Evolutionary conservation across 805 yeast genomes (phyloP).

Genomic region (Yamadazyma laniorum): DNA sequence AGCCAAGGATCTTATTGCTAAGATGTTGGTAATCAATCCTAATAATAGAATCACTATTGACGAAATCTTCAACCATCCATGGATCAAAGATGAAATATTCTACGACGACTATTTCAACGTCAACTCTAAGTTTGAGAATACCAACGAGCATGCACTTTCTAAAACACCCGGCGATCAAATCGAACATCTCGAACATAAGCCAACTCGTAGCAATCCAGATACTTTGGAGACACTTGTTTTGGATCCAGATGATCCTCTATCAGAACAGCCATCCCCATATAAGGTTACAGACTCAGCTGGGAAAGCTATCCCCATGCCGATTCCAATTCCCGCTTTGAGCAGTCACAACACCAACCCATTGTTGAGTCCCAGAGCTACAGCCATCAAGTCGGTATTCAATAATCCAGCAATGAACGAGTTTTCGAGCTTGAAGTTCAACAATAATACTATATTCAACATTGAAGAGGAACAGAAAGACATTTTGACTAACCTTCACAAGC

Average conservation of each 20-base stretch:
- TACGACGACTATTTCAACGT: constrained; percentile 16
- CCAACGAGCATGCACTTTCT: background rate
- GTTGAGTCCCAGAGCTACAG: constrained; percentile 36
- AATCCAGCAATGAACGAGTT: constrained; percentile 42
- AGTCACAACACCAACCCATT: constrained; percentile 14
- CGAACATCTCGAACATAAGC: constrained; percentile 15
- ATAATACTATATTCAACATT: constrained; percentile 24
- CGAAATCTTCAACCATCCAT: constrained; percentile 67
- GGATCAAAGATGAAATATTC: constrained; percentile 41
- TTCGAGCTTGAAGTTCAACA: constrained; percentile 26
- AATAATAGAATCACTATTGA: constrained; percentile 63
- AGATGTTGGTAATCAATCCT: constrained; percentile 69
- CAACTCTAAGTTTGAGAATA: constrained; percentile 15
- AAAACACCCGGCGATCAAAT: constrained; percentile 10
- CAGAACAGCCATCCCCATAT: constrained; percentile 16
- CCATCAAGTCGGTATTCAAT: constrained; percentile 42
- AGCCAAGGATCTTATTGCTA: constrained; percentile 66
- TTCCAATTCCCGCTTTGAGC: constrained; percentile 7
- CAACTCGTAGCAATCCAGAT: background rate
- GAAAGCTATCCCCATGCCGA: constrained; percentile 1
- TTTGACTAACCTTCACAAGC: constrained; percentile 21
- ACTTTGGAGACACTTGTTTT: background rate
- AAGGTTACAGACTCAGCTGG: constrained; percentile 3
- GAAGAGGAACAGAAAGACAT: constrained; percentile 23
- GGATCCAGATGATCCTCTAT: constrained; percentile 15